Conservation (phyloP, 2,329 filamentous ascomycete genomes). For the Hypoxylon sp. region DNA sequence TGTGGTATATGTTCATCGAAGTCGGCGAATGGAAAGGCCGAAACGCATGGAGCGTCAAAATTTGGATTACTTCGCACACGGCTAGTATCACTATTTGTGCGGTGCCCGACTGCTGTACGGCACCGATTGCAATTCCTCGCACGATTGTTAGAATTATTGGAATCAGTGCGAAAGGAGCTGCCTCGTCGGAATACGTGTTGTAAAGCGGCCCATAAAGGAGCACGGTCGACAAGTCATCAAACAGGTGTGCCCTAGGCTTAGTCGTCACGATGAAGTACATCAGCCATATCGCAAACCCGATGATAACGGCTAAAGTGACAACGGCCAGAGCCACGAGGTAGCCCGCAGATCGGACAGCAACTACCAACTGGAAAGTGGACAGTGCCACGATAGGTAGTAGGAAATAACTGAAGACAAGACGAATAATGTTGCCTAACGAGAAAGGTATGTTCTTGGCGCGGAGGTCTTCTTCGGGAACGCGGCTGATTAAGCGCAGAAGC, state of each 20-base stretch:
- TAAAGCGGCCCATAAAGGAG: conserved; percentile 93
- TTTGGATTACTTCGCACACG: conserved; percentile 91
- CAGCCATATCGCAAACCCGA: conserved; percentile 82
- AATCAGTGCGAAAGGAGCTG: conserved; percentile 88
- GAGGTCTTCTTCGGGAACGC: conserved; percentile 85
- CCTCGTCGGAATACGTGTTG: conserved; percentile 96
- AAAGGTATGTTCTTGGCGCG: conserved; percentile 94
- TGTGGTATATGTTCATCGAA: conserved; percentile 97
- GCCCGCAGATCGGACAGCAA: conserved; percentile 73
- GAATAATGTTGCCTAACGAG: conserved; percentile 79
- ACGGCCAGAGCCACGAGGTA: conserved; percentile 81
- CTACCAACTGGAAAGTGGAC: conserved; percentile 91
- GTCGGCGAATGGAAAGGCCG: conserved; percentile 90
- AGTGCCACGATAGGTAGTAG: conserved; percentile 86
- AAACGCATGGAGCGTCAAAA: conserved; percentile 89
- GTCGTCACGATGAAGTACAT: conserved; percentile 83
- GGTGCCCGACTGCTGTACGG: conserved; percentile 91
- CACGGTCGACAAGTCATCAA: conserved; percentile 91
- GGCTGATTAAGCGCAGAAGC: conserved; percentile 77
- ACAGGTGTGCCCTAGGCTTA: conserved; percentile 85
- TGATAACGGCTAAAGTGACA: conserved; percentile 76
- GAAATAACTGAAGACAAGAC: conserved; percentile 93
- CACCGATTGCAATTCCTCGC: conserved; percentile 90
- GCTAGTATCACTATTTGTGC: conserved; percentile 92
- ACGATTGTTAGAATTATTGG: conserved; percentile 87